phyloP scores from a whole-genome alignment of 345 rosid species.

The Brassica cretica region DNA sequence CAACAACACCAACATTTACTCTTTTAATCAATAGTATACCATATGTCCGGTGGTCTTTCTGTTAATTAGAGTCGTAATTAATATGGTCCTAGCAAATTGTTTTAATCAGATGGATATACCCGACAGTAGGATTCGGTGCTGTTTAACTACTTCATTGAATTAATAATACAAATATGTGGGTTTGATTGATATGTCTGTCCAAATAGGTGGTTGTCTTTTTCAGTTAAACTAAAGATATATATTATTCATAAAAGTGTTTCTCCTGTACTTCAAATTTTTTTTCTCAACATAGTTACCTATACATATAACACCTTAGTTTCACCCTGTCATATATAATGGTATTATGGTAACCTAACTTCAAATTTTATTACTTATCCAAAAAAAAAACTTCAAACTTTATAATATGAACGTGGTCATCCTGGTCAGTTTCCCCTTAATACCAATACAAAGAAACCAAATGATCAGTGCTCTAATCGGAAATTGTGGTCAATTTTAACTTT shows the following conservation, averaged over 20 bases:
- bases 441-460: neutral
- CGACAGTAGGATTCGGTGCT: constrained; percentile 26
- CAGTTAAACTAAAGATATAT: constrained; percentile 1
- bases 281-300: neutral
- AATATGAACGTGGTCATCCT: constrained; percentile 16
- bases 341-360: constrained; percentile 7
- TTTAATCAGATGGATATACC: neutral
- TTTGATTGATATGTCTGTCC: constrained; percentile 25
- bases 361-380: neutral
- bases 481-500: constrained; percentile 22
- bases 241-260: neutral
- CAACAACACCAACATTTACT: no score
- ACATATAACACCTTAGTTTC: neutral
- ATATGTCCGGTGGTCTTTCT: no score
- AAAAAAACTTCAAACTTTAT: neutral
- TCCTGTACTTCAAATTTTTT: neutral
- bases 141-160: constrained; percentile 12
- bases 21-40: no score
- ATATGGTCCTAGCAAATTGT: neutral
- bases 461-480: constrained; percentile 21
- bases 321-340: neutral
- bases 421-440: neutral
- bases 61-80: neutral
- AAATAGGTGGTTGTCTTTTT: constrained; percentile 18
- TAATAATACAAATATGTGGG: neutral